Conservation (phyloP, 371 early-diverging fungal species). For the Rhizopus microsporus region DNA sequence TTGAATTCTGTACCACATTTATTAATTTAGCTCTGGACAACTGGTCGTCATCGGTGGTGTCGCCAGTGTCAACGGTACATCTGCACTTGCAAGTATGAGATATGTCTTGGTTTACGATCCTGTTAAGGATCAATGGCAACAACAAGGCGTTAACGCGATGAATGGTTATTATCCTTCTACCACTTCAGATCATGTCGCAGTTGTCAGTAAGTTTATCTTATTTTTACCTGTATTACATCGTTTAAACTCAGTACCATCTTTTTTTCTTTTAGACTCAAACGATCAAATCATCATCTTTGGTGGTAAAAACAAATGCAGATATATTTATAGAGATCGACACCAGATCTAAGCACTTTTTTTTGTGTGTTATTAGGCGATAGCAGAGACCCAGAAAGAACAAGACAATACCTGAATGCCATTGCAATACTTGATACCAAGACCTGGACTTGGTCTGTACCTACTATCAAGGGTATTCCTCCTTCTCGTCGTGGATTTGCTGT, state of each 20-base stretch:
- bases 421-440: conserved; percentile 44
- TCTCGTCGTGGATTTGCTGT: conserved; percentile 43
- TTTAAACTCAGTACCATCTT: neutral
- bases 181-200: conserved; percentile 34
- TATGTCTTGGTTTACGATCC: conserved; percentile 32
- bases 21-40: conserved; percentile 32
- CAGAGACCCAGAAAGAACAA: conserved; percentile 19
- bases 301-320: conserved; percentile 26
- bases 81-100: conserved; percentile 10
- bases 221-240: neutral
- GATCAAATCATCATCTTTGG: conserved; percentile 47
- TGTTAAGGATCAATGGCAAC: conserved; percentile 5
- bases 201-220: conserved; percentile 28
- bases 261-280: conserved; percentile 24
- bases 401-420: conserved; percentile 34
- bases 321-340: neutral
- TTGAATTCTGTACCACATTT: conserved; percentile 4
- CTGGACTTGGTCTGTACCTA: conserved; percentile 42
- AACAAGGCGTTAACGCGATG: conserved; percentile 11
- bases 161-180: conserved; percentile 21
- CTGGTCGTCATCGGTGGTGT: conserved; percentile 49
- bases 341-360: neutral
- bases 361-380: conserved; percentile 31
- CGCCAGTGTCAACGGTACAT: neutral
- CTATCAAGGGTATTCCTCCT: conserved; percentile 37